Percentiles rank a stretch among this genome's conserved stretches.
Conservation (phyloP, 2,329 filamentous ascomycete species). For the Colletotrichum zoysiae region DNA sequence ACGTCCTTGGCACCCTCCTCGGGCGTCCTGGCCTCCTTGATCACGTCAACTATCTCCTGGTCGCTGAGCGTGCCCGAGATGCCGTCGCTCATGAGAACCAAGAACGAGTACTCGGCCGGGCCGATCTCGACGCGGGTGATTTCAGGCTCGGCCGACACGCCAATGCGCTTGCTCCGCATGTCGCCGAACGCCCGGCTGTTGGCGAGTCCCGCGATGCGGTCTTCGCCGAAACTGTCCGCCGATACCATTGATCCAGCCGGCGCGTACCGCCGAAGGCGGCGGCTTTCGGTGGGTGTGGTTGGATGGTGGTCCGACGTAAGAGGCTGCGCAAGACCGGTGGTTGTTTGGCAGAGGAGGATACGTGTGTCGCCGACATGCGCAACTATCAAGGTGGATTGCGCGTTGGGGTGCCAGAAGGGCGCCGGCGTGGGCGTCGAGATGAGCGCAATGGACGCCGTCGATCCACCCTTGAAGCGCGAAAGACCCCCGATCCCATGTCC, state of each 20-base stretch:
- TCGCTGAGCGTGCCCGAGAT: constrained; percentile 88
- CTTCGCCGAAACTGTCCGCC: constrained; percentile 92
- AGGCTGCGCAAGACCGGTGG: constrained; percentile 82
- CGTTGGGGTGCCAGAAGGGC: constrained; percentile 94
- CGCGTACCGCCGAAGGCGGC: constrained; percentile 86
- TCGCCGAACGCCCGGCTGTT: constrained; percentile 97
- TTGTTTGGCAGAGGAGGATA: constrained; percentile 88
- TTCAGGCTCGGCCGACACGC: constrained; percentile 94
- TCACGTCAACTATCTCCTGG: constrained; percentile 95
- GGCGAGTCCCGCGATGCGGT: constrained; percentile 91
- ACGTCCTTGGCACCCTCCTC: constrained; percentile 85
- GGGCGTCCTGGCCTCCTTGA: constrained; percentile 93
- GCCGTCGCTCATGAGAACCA: constrained; percentile 90
- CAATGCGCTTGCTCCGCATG: constrained; percentile 89
- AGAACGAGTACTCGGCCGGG: constrained; percentile 88
- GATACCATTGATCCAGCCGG: constrained; percentile 83
- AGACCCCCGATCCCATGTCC: constrained; percentile 77
- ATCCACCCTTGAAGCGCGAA: constrained; percentile 90
- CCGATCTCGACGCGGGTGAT: constrained; percentile 82
- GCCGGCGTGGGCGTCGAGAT: constrained; percentile 92
- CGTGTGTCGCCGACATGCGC: constrained; percentile 96
- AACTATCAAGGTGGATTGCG: constrained; percentile 84
- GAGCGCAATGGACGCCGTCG: constrained; percentile 89
- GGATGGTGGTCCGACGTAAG: constrained; percentile 94
- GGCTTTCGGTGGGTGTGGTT: constrained; percentile 85